Evolutionary conservation across 1,284 basidiomycete genomes (phyloP).

Genomic region (Polyporus tsugae): DNA sequence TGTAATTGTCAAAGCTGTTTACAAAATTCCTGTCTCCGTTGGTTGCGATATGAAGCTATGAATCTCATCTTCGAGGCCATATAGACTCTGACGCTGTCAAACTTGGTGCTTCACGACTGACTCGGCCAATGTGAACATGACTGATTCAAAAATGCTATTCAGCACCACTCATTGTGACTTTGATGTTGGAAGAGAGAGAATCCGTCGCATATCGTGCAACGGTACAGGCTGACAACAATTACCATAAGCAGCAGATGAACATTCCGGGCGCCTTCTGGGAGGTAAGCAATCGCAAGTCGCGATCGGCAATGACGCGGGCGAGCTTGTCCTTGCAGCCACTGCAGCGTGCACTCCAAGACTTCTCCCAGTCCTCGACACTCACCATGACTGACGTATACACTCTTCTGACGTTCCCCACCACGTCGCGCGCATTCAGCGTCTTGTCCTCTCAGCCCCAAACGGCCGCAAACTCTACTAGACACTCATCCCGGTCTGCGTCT

Average conservation of each 20-base stretch:
- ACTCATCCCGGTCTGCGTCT: conserved; percentile 54
- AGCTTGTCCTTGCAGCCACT: neutral
- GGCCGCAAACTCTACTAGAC: conserved; percentile 42
- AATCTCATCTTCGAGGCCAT: neutral
- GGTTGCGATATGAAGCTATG: neutral
- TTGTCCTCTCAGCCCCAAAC: conserved; percentile 43
- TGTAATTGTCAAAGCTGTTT: too few species aligned
- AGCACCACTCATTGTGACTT: neutral
- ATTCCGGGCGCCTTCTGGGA: neutral
- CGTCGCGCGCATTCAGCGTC: conserved; percentile 61
- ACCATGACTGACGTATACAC: conserved; percentile 40
- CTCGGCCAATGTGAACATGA: too few species aligned
- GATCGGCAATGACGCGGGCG: neutral
- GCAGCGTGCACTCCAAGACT: neutral
- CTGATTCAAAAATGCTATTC: too few species aligned
- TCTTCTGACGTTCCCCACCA: conserved; percentile 60
- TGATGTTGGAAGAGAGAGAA: neutral
- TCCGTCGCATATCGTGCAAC: neutral
- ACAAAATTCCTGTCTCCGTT: too few species aligned
- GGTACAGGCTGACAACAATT: neutral
- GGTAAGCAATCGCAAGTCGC: neutral
- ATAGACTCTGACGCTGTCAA: neutral
- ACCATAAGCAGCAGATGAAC: neutral
- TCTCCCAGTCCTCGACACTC: neutral
- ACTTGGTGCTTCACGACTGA: too few species aligned